Percentiles rank a stretch among this genome's conserved stretches.
These are phyloP conservation scores for Calonectria ilicicola DNA, from an alignment of 2,329 filamentous ascomycete species.

Conservation along the genomic window DNA sequence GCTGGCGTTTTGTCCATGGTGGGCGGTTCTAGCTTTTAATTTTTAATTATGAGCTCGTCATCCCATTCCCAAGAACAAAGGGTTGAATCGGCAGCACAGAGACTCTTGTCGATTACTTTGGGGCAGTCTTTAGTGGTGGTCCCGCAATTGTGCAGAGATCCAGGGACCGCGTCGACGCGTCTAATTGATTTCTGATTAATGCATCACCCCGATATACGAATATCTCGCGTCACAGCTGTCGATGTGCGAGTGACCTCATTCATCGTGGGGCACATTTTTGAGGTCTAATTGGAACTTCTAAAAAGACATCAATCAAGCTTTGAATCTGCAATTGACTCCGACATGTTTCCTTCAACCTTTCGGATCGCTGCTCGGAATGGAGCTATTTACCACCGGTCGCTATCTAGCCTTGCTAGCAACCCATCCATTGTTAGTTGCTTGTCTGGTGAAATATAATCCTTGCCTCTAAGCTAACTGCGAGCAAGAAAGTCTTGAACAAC, in stretches of 20 bases:
- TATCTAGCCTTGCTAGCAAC: constrained; percentile 64
- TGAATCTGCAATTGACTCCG: constrained; percentile 15
- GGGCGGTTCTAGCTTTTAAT: not conserved
- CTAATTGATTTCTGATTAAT: constrained; percentile 50
- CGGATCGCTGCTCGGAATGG: constrained; percentile 38
- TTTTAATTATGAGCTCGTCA: constrained; percentile 28
- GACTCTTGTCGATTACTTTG: constrained; percentile 12
- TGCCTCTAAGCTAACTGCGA: constrained; percentile 27
- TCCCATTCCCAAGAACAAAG: constrained; percentile 16
- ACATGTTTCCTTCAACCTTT: constrained; percentile 43
- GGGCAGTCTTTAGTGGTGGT: constrained; percentile 20
- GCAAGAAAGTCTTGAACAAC: constrained; percentile 69
- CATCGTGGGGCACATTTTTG: constrained; percentile 19
- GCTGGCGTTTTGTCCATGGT: constrained; percentile 55
- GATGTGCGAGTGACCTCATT: constrained; percentile 50
- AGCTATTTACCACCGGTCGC: constrained; percentile 41
- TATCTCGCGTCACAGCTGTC: constrained; percentile 26
- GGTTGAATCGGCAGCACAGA: not conserved
- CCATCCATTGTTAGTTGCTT: constrained; percentile 62
- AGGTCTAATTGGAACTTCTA: constrained; percentile 21
- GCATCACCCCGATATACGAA: constrained; percentile 41
- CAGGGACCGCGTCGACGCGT: constrained; percentile 52
- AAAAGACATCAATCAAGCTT: constrained; percentile 6
- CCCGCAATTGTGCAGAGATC: constrained; percentile 15
- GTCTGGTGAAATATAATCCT: not conserved